Evolutionary conservation across 2,329 filamentous ascomycete species (phyloP), one percentile per base, ranked within the genome.

Genomic region (Lecanicillium sp.): DNA sequence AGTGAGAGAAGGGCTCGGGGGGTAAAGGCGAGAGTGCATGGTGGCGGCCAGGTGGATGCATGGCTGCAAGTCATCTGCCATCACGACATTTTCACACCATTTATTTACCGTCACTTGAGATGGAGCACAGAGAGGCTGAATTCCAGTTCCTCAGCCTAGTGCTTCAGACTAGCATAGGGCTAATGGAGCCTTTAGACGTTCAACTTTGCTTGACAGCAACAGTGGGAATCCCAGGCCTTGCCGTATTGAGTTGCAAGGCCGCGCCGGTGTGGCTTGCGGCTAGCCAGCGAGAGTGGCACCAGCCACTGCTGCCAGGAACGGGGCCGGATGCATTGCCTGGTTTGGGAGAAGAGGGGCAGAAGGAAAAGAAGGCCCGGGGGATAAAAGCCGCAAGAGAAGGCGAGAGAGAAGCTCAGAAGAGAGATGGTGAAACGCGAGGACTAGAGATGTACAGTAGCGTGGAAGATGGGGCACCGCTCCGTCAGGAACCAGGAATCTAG

Each of bases 401-500:
- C 9, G n/a, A n/a, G 29, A n/a, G 14, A 17, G 12, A 14, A 23
- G 7, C 6, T 5, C 33, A 26, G 12, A 23, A 32, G 30, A 5
- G 19, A 35, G 19, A 44, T 44, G 30, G 41, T 44, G 41, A 44
- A 44, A 44, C 41, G 41, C n/a, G n/a, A n/a, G n/a, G n/a, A n/a
- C n/a, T 23, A 35, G 24, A 30, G 29, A 44, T 35, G 41, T n/a
- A 35, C 8, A 19, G 41, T 44, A 44, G 41, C 41, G 41, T 35
- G 21, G 40, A 35, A 35, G 5, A 43, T 43, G 36, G 20, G 36
- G 12, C 2, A 9, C 20, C 26, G 20, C 36, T 27, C n/a, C n/a
- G 24, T 24, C 38, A 41, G 38, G 38, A 41, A 41, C 38, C 38
- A 41, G 38, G 38, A 29, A 41, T 26, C 23, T 23, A 23, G 35